Base-by-base conservation (phyloP, 305 asterid genomes). In the Fraxinus platypoda region DNA sequence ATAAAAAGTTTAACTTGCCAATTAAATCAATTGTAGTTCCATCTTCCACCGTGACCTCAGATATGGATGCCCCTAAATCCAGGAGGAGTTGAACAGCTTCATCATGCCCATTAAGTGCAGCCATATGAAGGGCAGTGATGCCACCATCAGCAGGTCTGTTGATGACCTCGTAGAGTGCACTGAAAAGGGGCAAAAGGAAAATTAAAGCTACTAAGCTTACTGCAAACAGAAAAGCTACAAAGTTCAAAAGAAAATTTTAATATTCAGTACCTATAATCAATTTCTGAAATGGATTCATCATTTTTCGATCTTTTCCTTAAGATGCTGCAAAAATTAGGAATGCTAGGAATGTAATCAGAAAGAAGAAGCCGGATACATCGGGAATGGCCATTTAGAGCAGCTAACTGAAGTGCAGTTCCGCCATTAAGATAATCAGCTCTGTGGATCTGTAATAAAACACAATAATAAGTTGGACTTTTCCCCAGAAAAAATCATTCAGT, bases 361-460 rank as follows among this genome's bases (percentile, higher is more conserved):
- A 94, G 93, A 81, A 93, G 89, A 73, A 94, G 93, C 72, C 97
- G 90, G 26, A 93, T 90, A 89, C 97, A 92, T 34, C 91, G 90
- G 19, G 90, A 89, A 87, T 94, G 97, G 43, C 98, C 98, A 59
- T 94, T 93, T 34, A 93, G 87, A 78, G 98, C 94, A 86, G 98
- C 98, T 81, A 94, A 90, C 81, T 94, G 97, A 74, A 94, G 91
- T 30, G 98, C 97, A 17, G 97, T 92, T 75, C 97, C 98, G 77
- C 94, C 98, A 81, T 94, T 94, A 21, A 94, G 90, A 89, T 93
- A 94, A 83, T 94, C 98, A n/a, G 94, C 98, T 88, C 87, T 89
- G 88, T 89, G 93, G 78, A 93, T 91, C 98, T 94, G 87, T 77
- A 82, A 75, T 74, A 81, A 82, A 84, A 77, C 75, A 74, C 26